Conservation (phyloP, 2,329 filamentous ascomycete species). For the Colletotrichum abscissum region DNA sequence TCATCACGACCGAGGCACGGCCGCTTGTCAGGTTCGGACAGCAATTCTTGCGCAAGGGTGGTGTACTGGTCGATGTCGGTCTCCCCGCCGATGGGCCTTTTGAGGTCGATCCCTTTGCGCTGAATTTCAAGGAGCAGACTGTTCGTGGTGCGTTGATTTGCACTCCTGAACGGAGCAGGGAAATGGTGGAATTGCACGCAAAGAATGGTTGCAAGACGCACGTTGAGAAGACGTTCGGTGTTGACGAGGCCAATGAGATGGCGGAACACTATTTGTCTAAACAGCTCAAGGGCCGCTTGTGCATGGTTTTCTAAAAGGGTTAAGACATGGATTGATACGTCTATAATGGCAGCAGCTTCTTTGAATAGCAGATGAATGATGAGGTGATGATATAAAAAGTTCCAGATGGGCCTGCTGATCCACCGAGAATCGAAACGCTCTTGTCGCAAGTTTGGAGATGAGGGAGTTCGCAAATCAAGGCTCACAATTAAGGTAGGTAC, state of each 20-base stretch:
- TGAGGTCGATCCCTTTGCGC: constrained; percentile 35
- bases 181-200: constrained; percentile 36
- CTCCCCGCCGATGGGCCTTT: constrained; percentile 35
- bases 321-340: background rate
- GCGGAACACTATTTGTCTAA: constrained; percentile 34
- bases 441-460: too few species aligned
- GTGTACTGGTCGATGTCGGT: constrained; percentile 32
- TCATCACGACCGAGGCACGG: constrained; percentile 34
- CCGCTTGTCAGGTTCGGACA: constrained; percentile 31
- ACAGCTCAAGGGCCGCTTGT: constrained; percentile 34
- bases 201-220: constrained; percentile 34
- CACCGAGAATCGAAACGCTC: too few species aligned
- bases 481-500: too few species aligned
- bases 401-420: too few species aligned
- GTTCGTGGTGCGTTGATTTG: constrained; percentile 35
- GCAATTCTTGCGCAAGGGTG: constrained; percentile 37
- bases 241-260: constrained; percentile 36
- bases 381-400: background rate
- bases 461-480: too few species aligned
- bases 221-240: constrained; percentile 34
- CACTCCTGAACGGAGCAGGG: constrained; percentile 35
- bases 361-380: background rate
- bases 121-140: constrained; percentile 39
- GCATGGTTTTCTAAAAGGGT: constrained; percentile 32
- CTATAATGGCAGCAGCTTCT: background rate